Evolutionary conservation across 1,284 basidiomycete genomes (phyloP).

Genomic region (Clitocybe nebularis): DNA sequence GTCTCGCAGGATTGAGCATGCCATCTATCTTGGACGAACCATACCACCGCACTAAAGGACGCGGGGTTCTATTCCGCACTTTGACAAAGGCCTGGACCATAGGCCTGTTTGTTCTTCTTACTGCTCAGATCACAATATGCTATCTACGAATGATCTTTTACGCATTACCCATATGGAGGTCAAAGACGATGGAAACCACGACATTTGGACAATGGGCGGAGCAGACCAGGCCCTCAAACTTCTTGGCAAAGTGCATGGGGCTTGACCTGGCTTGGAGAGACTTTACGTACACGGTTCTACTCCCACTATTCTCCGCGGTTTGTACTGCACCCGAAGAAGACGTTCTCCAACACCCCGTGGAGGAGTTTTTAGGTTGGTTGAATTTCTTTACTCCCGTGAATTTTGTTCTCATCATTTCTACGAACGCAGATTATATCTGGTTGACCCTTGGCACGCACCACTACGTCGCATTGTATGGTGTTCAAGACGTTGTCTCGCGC

Average conservation of each 20-base stretch:
- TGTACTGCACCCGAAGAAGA: conserved; percentile 56
- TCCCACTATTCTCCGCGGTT: conserved; percentile 70
- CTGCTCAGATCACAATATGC: conserved; percentile 41
- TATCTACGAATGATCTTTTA: conserved; percentile 53
- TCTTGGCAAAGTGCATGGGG: conserved; percentile 34
- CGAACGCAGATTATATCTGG: conserved; percentile 56
- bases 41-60: conserved; percentile 15
- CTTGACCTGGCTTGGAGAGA: conserved; percentile 47
- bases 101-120: conserved; percentile 29
- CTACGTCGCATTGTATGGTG: conserved; percentile 53
- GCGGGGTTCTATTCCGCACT: conserved; percentile 14
- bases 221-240: conserved; percentile 34
- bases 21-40: conserved; percentile 35
- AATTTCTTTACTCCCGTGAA: background rate
- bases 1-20: conserved; percentile 48
- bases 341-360: conserved; percentile 51
- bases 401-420: conserved; percentile 4
- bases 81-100: conserved; percentile 25
- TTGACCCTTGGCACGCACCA: conserved; percentile 57
- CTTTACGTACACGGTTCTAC: conserved; percentile 51
- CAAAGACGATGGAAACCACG: conserved; percentile 24
- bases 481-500: conserved; percentile 49
- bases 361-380: conserved; percentile 56
- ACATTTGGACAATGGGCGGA: conserved; percentile 49
- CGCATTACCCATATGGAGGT: conserved; percentile 44